phyloP scores from a whole-genome alignment of 2,329 filamentous ascomycete species.

The Nemania sp. region DNA sequence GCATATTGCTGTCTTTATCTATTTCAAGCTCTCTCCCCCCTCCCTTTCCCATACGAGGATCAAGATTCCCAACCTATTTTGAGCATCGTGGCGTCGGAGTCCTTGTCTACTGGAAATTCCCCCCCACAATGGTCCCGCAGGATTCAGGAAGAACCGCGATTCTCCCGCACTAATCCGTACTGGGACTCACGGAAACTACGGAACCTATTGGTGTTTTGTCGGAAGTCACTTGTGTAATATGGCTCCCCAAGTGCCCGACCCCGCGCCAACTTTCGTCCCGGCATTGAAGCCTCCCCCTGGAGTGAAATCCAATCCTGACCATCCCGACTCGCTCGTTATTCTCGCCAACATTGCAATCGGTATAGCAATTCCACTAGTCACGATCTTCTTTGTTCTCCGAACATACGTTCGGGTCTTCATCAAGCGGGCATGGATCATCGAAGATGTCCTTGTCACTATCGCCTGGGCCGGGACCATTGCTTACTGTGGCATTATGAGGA shows the following conservation, averaged over 20 bases:
- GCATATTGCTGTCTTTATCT: too few relatives aligned
- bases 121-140: too few relatives aligned
- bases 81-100: too few relatives aligned
- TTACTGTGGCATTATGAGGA: conserved; percentile 2
- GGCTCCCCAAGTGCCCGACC: too few relatives aligned
- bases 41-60: too few relatives aligned
- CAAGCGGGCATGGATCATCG: conserved; percentile 26
- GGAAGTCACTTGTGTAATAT: not conserved
- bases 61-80: too few relatives aligned
- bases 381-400: conserved; percentile 25
- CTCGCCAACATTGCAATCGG: conserved; percentile 22
- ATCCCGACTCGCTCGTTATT: conserved; percentile 13
- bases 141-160: too few relatives aligned
- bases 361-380: conserved; percentile 22
- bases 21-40: too few relatives aligned
- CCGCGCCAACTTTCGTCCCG: not conserved
- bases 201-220: too few relatives aligned
- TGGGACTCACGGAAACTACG: too few relatives aligned
- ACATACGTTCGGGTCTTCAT: conserved; percentile 23
- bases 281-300: conserved; percentile 22
- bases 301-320: conserved; percentile 20
- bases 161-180: too few relatives aligned
- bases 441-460: conserved; percentile 17
- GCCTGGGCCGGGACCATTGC: conserved; percentile 23
- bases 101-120: too few relatives aligned